A percentile compares a stretch with the other conserved stretches of the same genome.
These are phyloP conservation scores for Suillus placidus DNA, from an alignment of 768 basidiomycete genomes.

Conservation along the genomic window DNA sequence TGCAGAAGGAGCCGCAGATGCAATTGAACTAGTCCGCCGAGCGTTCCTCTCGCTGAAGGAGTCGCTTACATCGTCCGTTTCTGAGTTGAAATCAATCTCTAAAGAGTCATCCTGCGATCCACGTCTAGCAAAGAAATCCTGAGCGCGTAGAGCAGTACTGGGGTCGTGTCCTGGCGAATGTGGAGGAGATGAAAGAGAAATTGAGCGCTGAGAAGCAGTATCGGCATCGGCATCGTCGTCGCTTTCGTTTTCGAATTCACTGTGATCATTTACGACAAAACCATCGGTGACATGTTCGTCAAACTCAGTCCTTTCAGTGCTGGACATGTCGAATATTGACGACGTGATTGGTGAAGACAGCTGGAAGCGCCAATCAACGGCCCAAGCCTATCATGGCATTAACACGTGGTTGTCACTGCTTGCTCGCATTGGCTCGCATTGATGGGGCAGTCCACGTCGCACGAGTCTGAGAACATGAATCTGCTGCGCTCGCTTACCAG, in stretches of 20 bases:
- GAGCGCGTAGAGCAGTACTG: constrained; percentile 22
- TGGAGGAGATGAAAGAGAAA: constrained; percentile 70
- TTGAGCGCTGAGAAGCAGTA: constrained; percentile 78
- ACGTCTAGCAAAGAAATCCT: constrained; percentile 40
- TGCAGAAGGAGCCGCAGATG: constrained; percentile 53
- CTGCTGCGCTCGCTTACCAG: constrained; percentile 4
- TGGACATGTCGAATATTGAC: constrained; percentile 6
- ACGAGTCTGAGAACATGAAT: background rate
- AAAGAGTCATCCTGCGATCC: constrained; percentile 50
- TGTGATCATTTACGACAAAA: constrained; percentile 7
- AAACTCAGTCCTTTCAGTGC: background rate
- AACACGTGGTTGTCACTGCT: background rate
- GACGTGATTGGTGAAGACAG: constrained; percentile 1
- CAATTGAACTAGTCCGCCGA: constrained; percentile 50
- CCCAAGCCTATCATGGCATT: background rate
- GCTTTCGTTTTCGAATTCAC: constrained; percentile 13
- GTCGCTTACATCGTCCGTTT: constrained; percentile 55
- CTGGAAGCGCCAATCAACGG: background rate
- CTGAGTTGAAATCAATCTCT: constrained; percentile 57
- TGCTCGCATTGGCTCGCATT: background rate
- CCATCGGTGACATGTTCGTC: constrained; percentile 10
- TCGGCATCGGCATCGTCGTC: constrained; percentile 61
- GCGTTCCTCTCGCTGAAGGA: constrained; percentile 39
- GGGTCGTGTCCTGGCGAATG: constrained; percentile 50
- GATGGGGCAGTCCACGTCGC: background rate